Evolutionary conservation across 176 grass and related monocot species (phyloP).

Genomic region (Musa acuminata): DNA sequence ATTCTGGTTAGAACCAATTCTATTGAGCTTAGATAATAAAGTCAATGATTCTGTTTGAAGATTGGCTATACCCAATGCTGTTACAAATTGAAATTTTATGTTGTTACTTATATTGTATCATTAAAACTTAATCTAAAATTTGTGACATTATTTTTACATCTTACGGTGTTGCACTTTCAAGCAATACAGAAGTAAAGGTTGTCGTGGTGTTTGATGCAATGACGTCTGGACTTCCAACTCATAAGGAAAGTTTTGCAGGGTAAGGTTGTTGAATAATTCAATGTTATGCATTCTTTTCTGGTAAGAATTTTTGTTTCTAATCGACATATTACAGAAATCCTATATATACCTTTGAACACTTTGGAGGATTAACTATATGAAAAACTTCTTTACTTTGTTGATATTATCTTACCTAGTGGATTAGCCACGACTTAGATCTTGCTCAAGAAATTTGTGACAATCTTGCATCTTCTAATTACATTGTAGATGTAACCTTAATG

Average conservation of each 20-base stretch:
- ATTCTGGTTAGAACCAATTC: neutral
- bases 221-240: conserved; percentile 45
- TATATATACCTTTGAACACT: no score
- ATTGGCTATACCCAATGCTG: neutral
- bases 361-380: no score
- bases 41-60: neutral
- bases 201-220: conserved; percentile 95
- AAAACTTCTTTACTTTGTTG: no score
- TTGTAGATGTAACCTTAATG: neutral
- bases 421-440: no score
- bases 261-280: conserved; percentile 23
- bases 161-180: conserved; percentile 17
- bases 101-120: neutral
- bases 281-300: neutral
- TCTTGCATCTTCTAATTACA: neutral
- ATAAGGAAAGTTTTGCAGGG: conserved; percentile 79
- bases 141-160: neutral
- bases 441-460: no score
- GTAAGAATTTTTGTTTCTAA: neutral
- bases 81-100: neutral
- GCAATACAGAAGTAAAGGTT: conserved; percentile 75
- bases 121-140: neutral
- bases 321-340: neutral
- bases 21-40: no score
- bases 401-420: no score